Base-by-base conservation (phyloP, 2,329 filamentous ascomycete species). In the Cladophialophora psammophila region DNA sequence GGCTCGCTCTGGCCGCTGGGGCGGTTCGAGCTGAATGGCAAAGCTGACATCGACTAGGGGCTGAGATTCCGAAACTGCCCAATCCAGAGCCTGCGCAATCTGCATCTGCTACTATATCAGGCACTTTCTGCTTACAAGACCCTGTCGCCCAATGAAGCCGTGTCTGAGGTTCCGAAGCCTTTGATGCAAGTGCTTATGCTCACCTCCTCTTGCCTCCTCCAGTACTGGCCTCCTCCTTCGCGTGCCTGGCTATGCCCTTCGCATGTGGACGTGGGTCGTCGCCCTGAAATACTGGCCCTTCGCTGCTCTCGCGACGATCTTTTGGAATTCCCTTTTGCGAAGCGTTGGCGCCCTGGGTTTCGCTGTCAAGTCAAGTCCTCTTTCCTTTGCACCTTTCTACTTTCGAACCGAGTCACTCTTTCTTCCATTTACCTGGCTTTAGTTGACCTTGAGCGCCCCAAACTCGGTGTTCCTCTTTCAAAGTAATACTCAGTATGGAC, bases 171-270 rank as follows among this genome's bases (percentile, higher is more conserved):
- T 36, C 38, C 48, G 53, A 68, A 65, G 59, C 63, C 60, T 63
- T 63, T 63, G 34, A 52, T 20, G 48, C 60, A 68, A 68, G 66
- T 68, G 66, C 66, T 68, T 68, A 68, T 68, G 63, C 55, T 68
- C 42, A 68, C 58, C 34, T 35, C 13, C 7, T 6, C 48, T 18
- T 26, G 26, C 26, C 26, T 26, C 26, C 26, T 26, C 26, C 26
- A 26, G 26, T 26, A 26, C 26, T 26, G 26, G 3, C 26, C 26
- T 26, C 26, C 26, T 2, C 26, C 55, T 26, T n/a, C 35, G 9
- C 20, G 48, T 61, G 48, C 36, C 59, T 61, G 20, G 59, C 64
- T 26, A 42, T 59, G 35, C 13, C 2, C 7, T 26, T 20, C 35
- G 4, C 9, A 34, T 55, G 26, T 58, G n/a, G 26, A 8, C 36